Percentiles rank a stretch among this genome's conserved stretches.
Conservation (phyloP, 768 basidiomycete genomes). For the Leccinellum albellum region DNA sequence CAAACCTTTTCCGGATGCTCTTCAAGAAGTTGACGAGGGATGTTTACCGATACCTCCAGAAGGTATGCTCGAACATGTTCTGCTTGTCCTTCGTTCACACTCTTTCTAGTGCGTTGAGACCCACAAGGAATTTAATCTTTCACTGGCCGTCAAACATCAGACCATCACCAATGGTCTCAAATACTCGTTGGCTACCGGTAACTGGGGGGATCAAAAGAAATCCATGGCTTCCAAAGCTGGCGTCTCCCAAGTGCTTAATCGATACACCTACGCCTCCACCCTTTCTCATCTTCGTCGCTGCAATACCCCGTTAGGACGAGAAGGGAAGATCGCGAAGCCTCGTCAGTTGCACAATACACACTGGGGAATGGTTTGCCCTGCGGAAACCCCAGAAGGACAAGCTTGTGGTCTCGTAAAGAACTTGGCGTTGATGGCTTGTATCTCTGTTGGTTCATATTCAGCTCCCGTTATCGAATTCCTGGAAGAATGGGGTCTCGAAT, state of each 20-base stretch:
- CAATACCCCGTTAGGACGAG: slow-evolving; percentile 96
- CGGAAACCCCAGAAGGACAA: slow-evolving; percentile 99
- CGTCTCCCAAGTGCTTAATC: slow-evolving; percentile 96
- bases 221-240: slow-evolving; percentile 97
- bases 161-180: slow-evolving; percentile 98
- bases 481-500: slow-evolving; percentile 97
- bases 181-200: slow-evolving; percentile 96
- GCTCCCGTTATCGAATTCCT: slow-evolving; percentile 97
- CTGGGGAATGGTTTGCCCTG: slow-evolving; percentile 99
- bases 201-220: slow-evolving; percentile 99
- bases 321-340: slow-evolving; percentile 98
- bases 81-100: neutral
- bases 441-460: slow-evolving; percentile 94
- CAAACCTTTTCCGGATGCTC: slow-evolving; percentile 96
- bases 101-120: slow-evolving; percentile 84
- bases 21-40: slow-evolving; percentile 96
- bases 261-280: slow-evolving; percentile 98
- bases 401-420: slow-evolving; percentile 99
- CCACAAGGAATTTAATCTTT: slow-evolving; percentile 90
- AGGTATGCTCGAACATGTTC: slow-evolving; percentile 48
- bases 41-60: slow-evolving; percentile 94
- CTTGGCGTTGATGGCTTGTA: slow-evolving; percentile 94
- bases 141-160: slow-evolving; percentile 89
- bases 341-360: slow-evolving; percentile 99
- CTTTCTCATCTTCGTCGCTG: slow-evolving; percentile 96